Conservation (phyloP, 306 rosid species). For the Cicer yamashitae region DNA sequence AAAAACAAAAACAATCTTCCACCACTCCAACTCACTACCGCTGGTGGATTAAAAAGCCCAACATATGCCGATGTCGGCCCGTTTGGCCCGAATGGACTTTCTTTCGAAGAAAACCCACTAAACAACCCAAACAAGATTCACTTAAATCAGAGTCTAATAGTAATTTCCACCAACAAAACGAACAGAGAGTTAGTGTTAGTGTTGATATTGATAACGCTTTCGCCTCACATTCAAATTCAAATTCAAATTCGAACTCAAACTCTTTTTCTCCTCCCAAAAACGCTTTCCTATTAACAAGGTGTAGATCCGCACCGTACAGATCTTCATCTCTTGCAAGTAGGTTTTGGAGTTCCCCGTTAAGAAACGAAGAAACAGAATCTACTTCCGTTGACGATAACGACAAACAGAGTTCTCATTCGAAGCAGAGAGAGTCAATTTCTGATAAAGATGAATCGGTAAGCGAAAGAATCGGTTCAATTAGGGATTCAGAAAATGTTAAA, state of each 20-base stretch:
- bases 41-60: slow-evolving; percentile 56
- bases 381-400: slow-evolving; percentile 4
- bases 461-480: background rate
- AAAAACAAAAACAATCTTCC: slow-evolving; percentile 34
- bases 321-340: slow-evolving; percentile 70
- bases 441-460: slow-evolving; percentile 18
- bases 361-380: slow-evolving; percentile 33
- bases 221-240: background rate
- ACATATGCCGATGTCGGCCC: slow-evolving; percentile 37
- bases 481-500: slow-evolving; percentile 46
- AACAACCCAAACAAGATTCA: slow-evolving; percentile 36
- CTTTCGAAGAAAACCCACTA: slow-evolving; percentile 54
- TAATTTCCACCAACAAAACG: slow-evolving; percentile 24
- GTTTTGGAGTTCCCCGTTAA: slow-evolving; percentile 68
- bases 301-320: slow-evolving; percentile 90
- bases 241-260: background rate
- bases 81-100: slow-evolving; percentile 64
- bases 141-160: slow-evolving; percentile 42
- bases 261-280: slow-evolving; percentile 56
- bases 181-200: background rate
- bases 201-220: slow-evolving; percentile 11
- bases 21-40: background rate
- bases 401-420: background rate
- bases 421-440: slow-evolving; percentile 4
- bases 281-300: slow-evolving; percentile 75